These are phyloP conservation scores for Torulaspora microellipsoides DNA, from an alignment of 805 yeast genomes.

Conservation along the genomic window DNA sequence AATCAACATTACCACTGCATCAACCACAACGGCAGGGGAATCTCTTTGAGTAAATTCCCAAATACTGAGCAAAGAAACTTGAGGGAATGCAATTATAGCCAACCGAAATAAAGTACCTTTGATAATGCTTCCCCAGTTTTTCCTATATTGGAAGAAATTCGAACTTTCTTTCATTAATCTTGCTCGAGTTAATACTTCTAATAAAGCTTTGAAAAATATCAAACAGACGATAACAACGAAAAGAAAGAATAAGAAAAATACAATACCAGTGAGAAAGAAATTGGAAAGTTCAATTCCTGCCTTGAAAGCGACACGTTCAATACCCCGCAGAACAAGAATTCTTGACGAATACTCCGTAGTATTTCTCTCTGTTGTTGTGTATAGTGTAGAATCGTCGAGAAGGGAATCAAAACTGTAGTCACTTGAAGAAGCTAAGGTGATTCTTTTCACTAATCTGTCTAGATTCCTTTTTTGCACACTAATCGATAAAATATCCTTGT, in stretches of 20 bases:
- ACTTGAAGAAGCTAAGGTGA: slow-evolving; percentile 30
- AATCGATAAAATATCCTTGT: slow-evolving; percentile 63
- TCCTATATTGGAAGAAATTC: slow-evolving; percentile 71
- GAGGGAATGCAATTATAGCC: slow-evolving; percentile 82
- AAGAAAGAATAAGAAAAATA: slow-evolving; percentile 74
- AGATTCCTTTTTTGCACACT: slow-evolving; percentile 66
- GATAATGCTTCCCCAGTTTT: slow-evolving; percentile 75
- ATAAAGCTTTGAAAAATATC: slow-evolving; percentile 60
- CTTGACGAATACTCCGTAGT: slow-evolving; percentile 52
- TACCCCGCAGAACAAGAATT: slow-evolving; percentile 81
- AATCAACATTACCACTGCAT: slow-evolving; percentile 67
- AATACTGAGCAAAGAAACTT: slow-evolving; percentile 69
- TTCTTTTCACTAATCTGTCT: slow-evolving; percentile 35
- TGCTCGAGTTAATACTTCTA: slow-evolving; percentile 58
- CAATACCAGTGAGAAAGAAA: slow-evolving; percentile 80
- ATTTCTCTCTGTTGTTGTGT: slow-evolving; percentile 69
- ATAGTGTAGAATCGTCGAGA: slow-evolving; percentile 47
- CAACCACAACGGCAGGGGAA: slow-evolving; percentile 75
- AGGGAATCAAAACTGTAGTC: slow-evolving; percentile 46
- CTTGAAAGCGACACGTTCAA: slow-evolving; percentile 82
- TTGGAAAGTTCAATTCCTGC: slow-evolving; percentile 84
- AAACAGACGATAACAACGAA: slow-evolving; percentile 54
- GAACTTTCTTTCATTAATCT: slow-evolving; percentile 51
- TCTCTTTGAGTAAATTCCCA: slow-evolving; percentile 88
- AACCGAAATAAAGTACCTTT: slow-evolving; percentile 88